Evolutionary conservation across 768 basidiomycete species (phyloP), one percentile per base, ranked within the genome.

Genomic region (Pleurotus tuoliensis): DNA sequence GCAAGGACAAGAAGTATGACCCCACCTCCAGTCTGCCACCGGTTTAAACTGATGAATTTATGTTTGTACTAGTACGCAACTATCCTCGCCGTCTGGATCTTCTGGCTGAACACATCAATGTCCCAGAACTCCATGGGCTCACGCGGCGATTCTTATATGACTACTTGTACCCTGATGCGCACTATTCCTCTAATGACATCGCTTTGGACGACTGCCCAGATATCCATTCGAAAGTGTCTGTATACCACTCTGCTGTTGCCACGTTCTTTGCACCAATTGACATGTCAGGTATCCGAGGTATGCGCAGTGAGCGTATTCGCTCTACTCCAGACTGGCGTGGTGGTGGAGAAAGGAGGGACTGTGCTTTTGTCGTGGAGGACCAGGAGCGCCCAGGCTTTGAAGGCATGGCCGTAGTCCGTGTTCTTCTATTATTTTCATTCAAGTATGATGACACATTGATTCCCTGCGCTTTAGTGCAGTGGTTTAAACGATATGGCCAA

Each of bases 21-120:
- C 9, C 8, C 47, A 48, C 43, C 43, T 15, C 25, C 47, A 8
- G 7, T 20, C 15, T 22, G 18, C 20, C 20, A 13, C 16, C 15
- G 3, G 15, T n/a, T 60, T 74, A 68, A 4, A 67, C 71, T 56
- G 70, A 67, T 3, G 69, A 64, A 59, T 78, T 64, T 2, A 71
- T 71, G 48, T 75, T 70, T 0, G 30, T 24, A 27, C 24, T 25
- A 25, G 64, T 58, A 16, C 56, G 37, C 11, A 34, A 55, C 4
- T 58, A 49, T 49, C 54, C 58, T 20, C 58, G 56, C 12, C 6
- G 22, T 48, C 6, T 63, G 20, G 37, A 56, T 11, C 41, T 24
- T 2, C 64, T 70, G 3, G 63, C 59, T 5, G 20, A 16, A 7
- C 30, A 61, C 46, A 45, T 66, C 8, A 30, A 60, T 20, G 54